These are phyloP conservation scores for Canavalia gladiata DNA, from an alignment of 306 rosid genomes.

Conservation along the genomic window DNA sequence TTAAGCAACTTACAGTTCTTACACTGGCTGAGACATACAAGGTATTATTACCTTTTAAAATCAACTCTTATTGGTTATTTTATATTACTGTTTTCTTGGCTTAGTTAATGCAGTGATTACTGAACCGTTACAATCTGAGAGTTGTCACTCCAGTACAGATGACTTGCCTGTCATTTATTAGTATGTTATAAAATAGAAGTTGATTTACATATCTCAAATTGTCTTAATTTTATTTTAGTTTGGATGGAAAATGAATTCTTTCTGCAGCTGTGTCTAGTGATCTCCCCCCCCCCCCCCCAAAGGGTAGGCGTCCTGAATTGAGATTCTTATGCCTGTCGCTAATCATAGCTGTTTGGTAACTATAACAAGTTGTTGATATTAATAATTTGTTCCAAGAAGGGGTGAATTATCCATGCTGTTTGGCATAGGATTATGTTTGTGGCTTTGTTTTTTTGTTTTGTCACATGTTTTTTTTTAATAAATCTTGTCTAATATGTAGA, in stretches of 20 bases:
- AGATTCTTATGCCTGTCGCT: not conserved
- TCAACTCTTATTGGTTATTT: not conserved
- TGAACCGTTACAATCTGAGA: not conserved
- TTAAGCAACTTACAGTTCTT: conserved; percentile 97
- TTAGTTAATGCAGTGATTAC: conserved; percentile 5
- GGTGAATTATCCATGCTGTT: not conserved
- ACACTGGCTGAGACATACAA: conserved; percentile 91
- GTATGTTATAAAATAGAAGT: not conserved
- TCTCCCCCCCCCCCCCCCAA: not conserved
- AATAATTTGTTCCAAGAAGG: not conserved
- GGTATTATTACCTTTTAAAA: conserved; percentile 60
- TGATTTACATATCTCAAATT: not conserved
- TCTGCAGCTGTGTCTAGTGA: not conserved
- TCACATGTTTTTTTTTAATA: not conserved
- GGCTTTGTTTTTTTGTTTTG: not conserved
- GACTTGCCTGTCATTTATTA: conserved; percentile 3
- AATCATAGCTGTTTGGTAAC: not conserved
- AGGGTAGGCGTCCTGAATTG: conserved; percentile 6
- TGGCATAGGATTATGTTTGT: not conserved
- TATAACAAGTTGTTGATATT: not conserved
- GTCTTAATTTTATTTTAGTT: not conserved
- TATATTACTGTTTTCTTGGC: conserved; percentile 22
- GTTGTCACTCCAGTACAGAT: not conserved
- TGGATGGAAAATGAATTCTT: conserved; percentile 12
- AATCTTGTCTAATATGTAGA: not conserved